These are phyloP conservation scores for Allantophomopsis cytisporea DNA, from an alignment of 2,329 filamentous ascomycete species.

Conservation along the genomic window DNA sequence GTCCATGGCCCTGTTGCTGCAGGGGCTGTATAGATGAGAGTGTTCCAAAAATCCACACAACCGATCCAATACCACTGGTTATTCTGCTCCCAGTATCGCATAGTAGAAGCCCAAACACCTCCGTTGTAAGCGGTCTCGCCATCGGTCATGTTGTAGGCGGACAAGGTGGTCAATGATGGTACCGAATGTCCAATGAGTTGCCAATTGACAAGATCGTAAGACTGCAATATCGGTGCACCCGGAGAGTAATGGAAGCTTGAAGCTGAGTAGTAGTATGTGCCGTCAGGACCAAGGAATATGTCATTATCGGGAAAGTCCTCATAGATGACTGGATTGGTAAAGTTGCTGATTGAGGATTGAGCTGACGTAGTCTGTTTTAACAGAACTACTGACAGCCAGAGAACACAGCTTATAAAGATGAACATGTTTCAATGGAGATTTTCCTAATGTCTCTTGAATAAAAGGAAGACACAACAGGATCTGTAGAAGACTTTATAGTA, in stretches of 20 bases:
- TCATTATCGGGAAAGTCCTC: too few relatives aligned
- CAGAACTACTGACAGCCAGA: too few relatives aligned
- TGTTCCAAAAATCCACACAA: constrained; percentile 33
- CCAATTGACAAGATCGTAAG: constrained; percentile 40
- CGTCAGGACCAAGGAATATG: neutral
- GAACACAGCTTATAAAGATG: too few relatives aligned
- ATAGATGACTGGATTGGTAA: too few relatives aligned
- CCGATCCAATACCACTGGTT: constrained; percentile 42
- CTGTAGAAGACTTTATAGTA: too few relatives aligned
- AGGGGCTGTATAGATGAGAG: constrained; percentile 8
- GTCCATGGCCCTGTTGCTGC: too few relatives aligned
- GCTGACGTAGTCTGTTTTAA: too few relatives aligned
- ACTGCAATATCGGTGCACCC: constrained; percentile 39
- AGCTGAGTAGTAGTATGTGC: constrained; percentile 35
- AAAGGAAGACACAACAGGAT: too few relatives aligned
- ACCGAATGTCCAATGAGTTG: constrained; percentile 30
- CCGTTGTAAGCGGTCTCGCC: constrained; percentile 30
- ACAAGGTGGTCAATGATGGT: constrained; percentile 28
- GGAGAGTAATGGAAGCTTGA: constrained; percentile 41
- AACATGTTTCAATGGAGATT: too few relatives aligned
- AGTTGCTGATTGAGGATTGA: too few relatives aligned
- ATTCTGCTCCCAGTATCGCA: constrained; percentile 34
- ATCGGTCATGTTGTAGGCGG: constrained; percentile 31
- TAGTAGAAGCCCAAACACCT: constrained; percentile 40
- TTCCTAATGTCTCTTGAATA: too few relatives aligned